phyloP scores from a whole-genome alignment of 192 early-diverging fungal species.

The Jimgerdemannia lactiflua region DNA sequence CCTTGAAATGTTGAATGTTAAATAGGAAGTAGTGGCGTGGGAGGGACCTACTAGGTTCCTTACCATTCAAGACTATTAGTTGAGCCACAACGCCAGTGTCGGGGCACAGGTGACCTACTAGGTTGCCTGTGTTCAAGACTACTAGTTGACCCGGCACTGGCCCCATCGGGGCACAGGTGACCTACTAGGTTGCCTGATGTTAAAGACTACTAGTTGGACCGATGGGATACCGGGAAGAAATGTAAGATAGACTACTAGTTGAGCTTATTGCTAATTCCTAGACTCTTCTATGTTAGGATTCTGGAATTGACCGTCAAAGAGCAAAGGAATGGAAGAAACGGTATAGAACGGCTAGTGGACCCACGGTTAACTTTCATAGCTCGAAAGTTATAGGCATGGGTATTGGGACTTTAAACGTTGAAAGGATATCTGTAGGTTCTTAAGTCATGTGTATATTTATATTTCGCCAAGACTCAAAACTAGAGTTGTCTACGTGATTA shows the following conservation, averaged over 20 bases:
- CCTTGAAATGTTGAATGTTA: conserved; percentile 2
- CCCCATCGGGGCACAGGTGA: conserved; percentile 16
- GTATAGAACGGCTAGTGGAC: background rate
- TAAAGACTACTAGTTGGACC: background rate
- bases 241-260: conserved; percentile 1
- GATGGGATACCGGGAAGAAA: conserved; percentile 2
- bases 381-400: background rate
- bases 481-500: too few relatives aligned
- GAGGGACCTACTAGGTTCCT: background rate
- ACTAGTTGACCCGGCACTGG: conserved; percentile 4
- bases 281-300: conserved; percentile 6
- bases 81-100: too few relatives aligned
- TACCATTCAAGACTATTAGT: too few relatives aligned
- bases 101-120: conserved; percentile 1
- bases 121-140: conserved; percentile 14
- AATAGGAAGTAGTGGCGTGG: background rate
- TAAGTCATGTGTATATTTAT: background rate
- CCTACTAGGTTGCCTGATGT: conserved; percentile 18
- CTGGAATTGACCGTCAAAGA: conserved; percentile 9
- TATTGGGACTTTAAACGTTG: background rate
- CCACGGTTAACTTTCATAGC: background rate
- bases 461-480: too few relatives aligned
- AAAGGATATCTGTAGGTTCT: background rate
- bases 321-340: conserved; percentile 7
- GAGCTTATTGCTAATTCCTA: conserved; percentile 14